Evolutionary conservation across 768 basidiomycete genomes (phyloP).

Genomic region (Erythrobasidium yunnanense): DNA sequence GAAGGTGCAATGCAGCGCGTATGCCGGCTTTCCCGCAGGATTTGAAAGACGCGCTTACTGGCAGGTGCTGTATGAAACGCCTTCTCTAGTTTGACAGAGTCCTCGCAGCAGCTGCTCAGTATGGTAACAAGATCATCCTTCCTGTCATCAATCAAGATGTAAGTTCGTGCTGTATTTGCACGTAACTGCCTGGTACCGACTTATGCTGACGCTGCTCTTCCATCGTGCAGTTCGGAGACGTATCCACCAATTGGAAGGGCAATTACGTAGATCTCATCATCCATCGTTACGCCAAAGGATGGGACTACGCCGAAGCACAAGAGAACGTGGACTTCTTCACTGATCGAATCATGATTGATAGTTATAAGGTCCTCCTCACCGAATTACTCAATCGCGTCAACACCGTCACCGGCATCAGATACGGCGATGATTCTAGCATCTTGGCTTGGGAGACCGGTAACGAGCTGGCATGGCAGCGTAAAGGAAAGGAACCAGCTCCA

Average conservation of each 20-base stretch:
- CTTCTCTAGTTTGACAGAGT: background rate
- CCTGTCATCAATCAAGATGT: background rate
- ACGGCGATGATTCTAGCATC: constrained; percentile 36
- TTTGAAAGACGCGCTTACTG: background rate
- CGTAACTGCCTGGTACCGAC: background rate
- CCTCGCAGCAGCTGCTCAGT: background rate
- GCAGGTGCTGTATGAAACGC: too few relatives aligned
- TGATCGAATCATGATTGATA: background rate
- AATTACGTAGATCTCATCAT: background rate
- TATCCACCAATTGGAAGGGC: background rate
- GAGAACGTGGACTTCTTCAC: background rate
- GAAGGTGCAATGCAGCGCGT: background rate
- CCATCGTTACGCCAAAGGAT: background rate
- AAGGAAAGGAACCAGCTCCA: constrained; percentile 29
- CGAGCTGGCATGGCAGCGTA: constrained; percentile 29
- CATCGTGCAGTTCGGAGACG: background rate
- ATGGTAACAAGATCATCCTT: background rate
- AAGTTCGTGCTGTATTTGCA: background rate
- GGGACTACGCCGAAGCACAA: background rate
- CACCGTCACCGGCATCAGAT: constrained; percentile 30
- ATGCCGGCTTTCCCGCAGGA: background rate
- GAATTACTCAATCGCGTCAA: constrained; percentile 34
- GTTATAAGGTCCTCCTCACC: constrained; percentile 4
- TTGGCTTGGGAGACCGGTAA: constrained; percentile 38
- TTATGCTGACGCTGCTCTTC: background rate